phyloP scores from a whole-genome alignment of 768 basidiomycete species.

The Rhizopogon vinicolor region DNA sequence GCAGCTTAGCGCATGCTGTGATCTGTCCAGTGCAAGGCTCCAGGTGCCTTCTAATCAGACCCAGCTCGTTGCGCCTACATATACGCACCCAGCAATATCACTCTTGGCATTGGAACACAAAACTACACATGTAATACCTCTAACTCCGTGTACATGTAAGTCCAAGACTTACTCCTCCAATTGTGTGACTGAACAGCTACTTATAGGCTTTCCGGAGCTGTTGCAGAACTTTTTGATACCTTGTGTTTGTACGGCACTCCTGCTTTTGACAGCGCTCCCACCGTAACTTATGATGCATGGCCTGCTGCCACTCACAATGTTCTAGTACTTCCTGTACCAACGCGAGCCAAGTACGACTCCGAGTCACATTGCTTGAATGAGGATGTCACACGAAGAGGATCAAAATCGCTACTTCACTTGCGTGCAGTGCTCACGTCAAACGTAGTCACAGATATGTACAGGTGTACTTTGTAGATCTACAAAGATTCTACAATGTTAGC shows the following conservation, averaged over 20 bases:
- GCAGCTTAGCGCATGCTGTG: slow-evolving; percentile 11
- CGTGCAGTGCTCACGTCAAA: too few relatives aligned
- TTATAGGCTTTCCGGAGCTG: slow-evolving; percentile 40
- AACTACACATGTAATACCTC: slow-evolving; percentile 49
- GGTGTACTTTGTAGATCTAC: too few relatives aligned
- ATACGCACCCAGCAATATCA: slow-evolving; percentile 34
- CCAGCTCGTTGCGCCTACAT: slow-evolving; percentile 32
- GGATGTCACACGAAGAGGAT: too few relatives aligned
- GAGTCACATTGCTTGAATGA: too few relatives aligned
- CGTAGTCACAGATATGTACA: too few relatives aligned
- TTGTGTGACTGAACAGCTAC: not conserved
- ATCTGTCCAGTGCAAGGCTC: slow-evolving; percentile 16
- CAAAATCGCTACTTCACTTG: too few relatives aligned
- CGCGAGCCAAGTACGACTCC: too few relatives aligned
- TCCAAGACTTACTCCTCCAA: not conserved
- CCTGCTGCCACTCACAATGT: too few relatives aligned
- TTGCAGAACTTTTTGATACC: slow-evolving; percentile 52
- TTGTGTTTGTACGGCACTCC: slow-evolving; percentile 39
- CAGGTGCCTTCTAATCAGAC: slow-evolving; percentile 26
- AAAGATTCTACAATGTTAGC: too few relatives aligned
- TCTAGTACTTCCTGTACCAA: too few relatives aligned
- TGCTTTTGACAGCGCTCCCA: slow-evolving; percentile 25
- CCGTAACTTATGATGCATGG: slow-evolving; percentile 30
- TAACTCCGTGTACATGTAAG: slow-evolving; percentile 43
- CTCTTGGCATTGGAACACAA: slow-evolving; percentile 45